Percentiles rank a stretch among this genome's conserved stretches.
phyloP scores from a whole-genome alignment of 768 basidiomycete species.

The Pluteus cervinus region DNA sequence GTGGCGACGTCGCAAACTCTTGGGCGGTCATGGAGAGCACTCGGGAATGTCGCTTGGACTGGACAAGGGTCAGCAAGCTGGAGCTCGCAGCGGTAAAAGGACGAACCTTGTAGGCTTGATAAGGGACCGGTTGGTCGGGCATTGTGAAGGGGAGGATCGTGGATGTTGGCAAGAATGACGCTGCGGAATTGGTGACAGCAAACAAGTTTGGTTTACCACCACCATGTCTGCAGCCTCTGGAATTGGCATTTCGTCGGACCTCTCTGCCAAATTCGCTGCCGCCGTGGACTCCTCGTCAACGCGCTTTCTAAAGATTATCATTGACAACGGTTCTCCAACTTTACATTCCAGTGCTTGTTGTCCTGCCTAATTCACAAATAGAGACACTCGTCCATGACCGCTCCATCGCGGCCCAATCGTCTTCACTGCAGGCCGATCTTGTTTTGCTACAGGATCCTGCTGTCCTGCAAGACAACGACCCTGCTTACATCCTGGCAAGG shows the following conservation, averaged over 20 bases:
- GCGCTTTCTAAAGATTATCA: constrained; percentile 75
- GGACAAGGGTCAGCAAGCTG: constrained; percentile 8
- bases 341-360: constrained; percentile 3
- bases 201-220: constrained; percentile 2
- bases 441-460: constrained; percentile 39
- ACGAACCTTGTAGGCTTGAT: constrained; percentile 47
- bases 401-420: constrained; percentile 39
- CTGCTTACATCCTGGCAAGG: constrained; percentile 73
- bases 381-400: constrained; percentile 64
- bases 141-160: constrained; percentile 13
- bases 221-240: constrained; percentile 73
- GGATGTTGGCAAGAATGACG: constrained; percentile 5
- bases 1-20: neutral
- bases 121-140: constrained; percentile 27
- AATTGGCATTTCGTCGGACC: constrained; percentile 56
- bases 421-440: constrained; percentile 63
- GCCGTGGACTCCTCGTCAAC: constrained; percentile 43
- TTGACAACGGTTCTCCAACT: constrained; percentile 57
- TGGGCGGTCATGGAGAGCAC: neutral
- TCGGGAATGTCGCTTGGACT: constrained; percentile 46
- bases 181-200: neutral
- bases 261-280: constrained; percentile 50
- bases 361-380: constrained; percentile 24
- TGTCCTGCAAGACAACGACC: constrained; percentile 51
- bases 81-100: constrained; percentile 4